Evolutionary conservation across 306 rosid genomes (phyloP), one percentile per base, ranked within the genome.

Genomic region (Geum urbanum): DNA sequence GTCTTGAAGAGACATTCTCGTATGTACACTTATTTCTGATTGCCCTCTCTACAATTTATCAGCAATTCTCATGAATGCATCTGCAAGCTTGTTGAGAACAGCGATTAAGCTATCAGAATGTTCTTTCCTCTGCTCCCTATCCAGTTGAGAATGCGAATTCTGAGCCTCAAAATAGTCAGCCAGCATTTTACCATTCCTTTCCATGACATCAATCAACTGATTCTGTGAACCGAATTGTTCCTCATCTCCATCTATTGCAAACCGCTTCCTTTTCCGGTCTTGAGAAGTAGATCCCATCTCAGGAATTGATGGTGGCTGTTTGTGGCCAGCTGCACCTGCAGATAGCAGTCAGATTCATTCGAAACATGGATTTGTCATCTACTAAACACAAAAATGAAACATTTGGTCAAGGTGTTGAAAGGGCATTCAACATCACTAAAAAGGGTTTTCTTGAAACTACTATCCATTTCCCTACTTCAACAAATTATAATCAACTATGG

Each of bases 41-140:
- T 69, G 65, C 77, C 50, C 69, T 69, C 67, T 69, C 84, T 89
- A 94, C 79, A 85, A 74, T 84, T 88, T 94, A 77, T 94, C 98
- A 32, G 98, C 96, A 75, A 95, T 95, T 81, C 96, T 83, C 37
- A 92, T 89, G 68, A 91, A 76, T 59, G 99, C 97, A 75, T 86
- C 92, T 57, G 99, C 99, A 62, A 94, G 88, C 88, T 88, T 94
- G 74, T 89, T 87, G 49, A 94, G 96, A n/a, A 94, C 99, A 54
- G 88, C 81, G 66, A 94, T 86, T 54, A 94, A 66, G 78, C 76
- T 84, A 66, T 81, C 86, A 4, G 89, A 84, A 60, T 90, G 87
- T 77, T 81, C 85, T 67, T 84, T 94, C 83, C 91, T 87, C 82
- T 88, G 99, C 76, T 91, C 95, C 13, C 92, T 80, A 65, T 91